Conservation (phyloP, 139 green algal genomes). For the Raphidocelis subcapitata region DNA sequence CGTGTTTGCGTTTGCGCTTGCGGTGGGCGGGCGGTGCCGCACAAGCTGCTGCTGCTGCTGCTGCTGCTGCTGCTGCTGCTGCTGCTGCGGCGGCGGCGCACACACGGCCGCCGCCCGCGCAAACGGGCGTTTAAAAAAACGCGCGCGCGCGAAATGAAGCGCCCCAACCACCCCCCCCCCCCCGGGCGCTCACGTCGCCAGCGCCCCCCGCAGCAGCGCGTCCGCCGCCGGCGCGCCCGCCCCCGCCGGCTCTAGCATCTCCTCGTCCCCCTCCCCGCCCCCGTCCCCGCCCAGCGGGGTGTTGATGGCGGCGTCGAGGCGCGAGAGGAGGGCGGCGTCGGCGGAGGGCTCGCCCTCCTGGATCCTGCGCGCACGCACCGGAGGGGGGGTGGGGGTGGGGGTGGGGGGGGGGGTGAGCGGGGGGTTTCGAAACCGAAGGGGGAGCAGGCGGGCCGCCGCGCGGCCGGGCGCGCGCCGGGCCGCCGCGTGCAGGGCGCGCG, state of each 20-base stretch:
- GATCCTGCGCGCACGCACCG: constrained; percentile 15
- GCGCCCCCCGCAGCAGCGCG: background rate
- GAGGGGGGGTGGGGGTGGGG: no score
- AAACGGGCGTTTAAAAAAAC: no score
- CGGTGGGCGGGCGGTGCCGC: background rate
- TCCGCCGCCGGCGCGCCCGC: background rate
- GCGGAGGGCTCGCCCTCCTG: background rate
- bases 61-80: background rate
- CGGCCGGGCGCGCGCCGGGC: no score
- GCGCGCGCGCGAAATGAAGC: background rate
- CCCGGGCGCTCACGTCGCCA: background rate
- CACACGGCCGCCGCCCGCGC: no score
- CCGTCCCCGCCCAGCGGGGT: constrained; percentile 17
- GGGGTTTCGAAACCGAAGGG: no score
- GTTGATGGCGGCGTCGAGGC: constrained; percentile 30
- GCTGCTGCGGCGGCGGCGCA: background rate
- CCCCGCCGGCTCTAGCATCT: no score
- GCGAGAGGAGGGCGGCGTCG: constrained; percentile 10
- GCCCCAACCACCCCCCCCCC: background rate
- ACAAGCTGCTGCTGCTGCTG: background rate
- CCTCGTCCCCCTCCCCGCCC: background rate
- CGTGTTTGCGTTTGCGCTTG: background rate
- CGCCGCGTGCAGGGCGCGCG: no score
- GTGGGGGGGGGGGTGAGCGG: no score
- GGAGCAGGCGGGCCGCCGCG: no score